A percentile compares a stretch with the other conserved stretches of the same genome.
These are phyloP conservation scores for Debaryomyces singareniensis DNA, from an alignment of 1,139 yeast species.

Conservation along the genomic window DNA sequence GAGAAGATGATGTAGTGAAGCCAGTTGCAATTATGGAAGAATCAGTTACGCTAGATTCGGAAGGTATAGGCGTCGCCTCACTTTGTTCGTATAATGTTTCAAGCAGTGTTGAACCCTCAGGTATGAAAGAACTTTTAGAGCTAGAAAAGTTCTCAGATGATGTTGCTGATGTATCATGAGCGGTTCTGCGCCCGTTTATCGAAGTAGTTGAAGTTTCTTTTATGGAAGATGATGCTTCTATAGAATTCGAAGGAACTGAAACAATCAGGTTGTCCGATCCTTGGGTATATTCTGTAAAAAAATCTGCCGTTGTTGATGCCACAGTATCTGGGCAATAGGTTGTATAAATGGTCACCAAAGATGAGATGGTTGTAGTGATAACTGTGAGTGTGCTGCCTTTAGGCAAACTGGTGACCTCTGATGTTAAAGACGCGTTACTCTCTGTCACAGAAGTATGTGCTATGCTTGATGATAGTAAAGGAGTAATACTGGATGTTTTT, in stretches of 20 bases:
- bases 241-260: no score
- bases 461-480: not conserved
- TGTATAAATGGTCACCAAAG: conserved; percentile 16
- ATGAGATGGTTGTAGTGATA: conserved; percentile 8
- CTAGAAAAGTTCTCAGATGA: not conserved
- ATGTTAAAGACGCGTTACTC: not conserved
- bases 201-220: not conserved
- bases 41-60: no score
- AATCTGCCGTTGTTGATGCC: conserved; percentile 3
- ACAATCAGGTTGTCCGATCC: no score
- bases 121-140: no score
- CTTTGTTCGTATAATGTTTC: no score
- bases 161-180: not conserved
- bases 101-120: no score
- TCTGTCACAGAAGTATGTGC: conserved; percentile 5
- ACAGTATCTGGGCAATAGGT: conserved; percentile 17
- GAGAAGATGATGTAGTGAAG: no score
- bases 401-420: not conserved
- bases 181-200: not conserved
- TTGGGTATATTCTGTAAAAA: no score
- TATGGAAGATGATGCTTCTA: conserved; percentile 1
- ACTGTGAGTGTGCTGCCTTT: conserved; percentile 16
- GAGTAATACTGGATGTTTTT: no score
- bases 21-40: no score
- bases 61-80: no score